These are phyloP conservation scores for Ceratocystis huliohia DNA, from an alignment of 2,329 filamentous ascomycete species.

Conservation along the genomic window DNA sequence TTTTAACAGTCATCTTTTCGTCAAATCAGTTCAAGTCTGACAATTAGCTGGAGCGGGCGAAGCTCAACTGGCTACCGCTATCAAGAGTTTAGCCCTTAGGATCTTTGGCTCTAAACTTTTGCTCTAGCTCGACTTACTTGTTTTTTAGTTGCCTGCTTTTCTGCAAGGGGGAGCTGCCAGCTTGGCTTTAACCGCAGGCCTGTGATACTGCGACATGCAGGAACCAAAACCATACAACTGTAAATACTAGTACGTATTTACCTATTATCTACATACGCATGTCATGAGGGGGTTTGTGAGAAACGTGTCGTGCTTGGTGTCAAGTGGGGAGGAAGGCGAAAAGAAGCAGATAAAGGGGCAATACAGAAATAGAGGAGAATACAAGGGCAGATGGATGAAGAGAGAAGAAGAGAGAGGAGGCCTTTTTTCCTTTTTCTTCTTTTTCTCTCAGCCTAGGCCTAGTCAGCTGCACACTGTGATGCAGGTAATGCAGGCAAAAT, in stretches of 20 bases:
- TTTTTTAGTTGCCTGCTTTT: background rate
- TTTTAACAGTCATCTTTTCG: background rate
- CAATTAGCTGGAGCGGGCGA: too few species aligned
- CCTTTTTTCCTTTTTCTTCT: background rate
- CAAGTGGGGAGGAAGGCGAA: background rate
- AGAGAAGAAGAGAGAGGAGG: background rate
- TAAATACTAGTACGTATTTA: slow-evolving; percentile 1
- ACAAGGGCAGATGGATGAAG: background rate
- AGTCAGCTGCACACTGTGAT: background rate
- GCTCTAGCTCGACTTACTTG: background rate
- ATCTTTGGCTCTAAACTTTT: background rate
- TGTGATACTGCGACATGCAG: slow-evolving; percentile 8
- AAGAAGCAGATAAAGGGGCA: background rate
- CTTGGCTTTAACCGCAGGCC: background rate
- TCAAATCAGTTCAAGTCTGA: too few species aligned
- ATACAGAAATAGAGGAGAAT: background rate
- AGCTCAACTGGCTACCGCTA: background rate
- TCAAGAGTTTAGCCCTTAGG: background rate
- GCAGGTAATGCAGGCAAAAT: background rate
- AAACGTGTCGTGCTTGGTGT: background rate
- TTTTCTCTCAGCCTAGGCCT: background rate
- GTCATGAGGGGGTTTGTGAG: background rate
- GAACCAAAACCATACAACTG: background rate
- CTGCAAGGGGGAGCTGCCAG: slow-evolving; percentile 4
- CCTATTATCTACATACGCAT: background rate